Evolutionary conservation across 1,284 basidiomycete species (phyloP), one percentile per base, ranked within the genome.

Genomic region (Flammula alnicola): DNA sequence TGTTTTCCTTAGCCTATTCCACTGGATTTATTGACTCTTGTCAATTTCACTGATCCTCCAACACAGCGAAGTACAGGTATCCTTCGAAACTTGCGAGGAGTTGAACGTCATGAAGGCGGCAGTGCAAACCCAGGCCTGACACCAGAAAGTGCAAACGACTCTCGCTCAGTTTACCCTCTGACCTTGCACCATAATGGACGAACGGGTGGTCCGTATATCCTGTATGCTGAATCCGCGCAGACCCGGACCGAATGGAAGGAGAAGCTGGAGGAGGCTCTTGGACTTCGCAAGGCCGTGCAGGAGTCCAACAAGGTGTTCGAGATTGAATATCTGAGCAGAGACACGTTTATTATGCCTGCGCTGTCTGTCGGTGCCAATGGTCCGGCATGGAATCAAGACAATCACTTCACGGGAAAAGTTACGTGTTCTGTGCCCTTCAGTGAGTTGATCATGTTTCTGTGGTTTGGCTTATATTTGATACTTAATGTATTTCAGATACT

Each of bases 261-360:
- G 59, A 95, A 93, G 70, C 73, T 98, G 3, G 85, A 91, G 51
- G 93, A 96, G 67, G 95, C 95, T 8, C 83, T 94, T 47, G 88
- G 88, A 5, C 68, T 96, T 52, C 83, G 95, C 32, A 82, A 84
- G 60, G 88, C 90, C 25, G 91, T 96, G 31, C 90, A 95, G 60
- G 95, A 97, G 59, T 88, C 86, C 25, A 94, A 93, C 69, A 93
- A 93, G 74, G 93, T 93, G 29, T 95, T 96, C 61, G 93, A 95
- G 70, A 80, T 94, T 56, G 90, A 92, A 61, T 90, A 88, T 1
- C 75, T 95, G 48, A 94, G 91, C 63, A 76, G 80, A 20, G 91
- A 95, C 62, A 93, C 91, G 3, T 96, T 93, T 77, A 77, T 84
- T 54, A 81, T 88, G 19, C 88, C 89, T 2, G 80, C 84, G 0